Percentiles rank a stretch among this genome's conserved stretches.
Conservation (phyloP, 164 flowering plant genomes). For the Nelumbo lutea region DNA sequence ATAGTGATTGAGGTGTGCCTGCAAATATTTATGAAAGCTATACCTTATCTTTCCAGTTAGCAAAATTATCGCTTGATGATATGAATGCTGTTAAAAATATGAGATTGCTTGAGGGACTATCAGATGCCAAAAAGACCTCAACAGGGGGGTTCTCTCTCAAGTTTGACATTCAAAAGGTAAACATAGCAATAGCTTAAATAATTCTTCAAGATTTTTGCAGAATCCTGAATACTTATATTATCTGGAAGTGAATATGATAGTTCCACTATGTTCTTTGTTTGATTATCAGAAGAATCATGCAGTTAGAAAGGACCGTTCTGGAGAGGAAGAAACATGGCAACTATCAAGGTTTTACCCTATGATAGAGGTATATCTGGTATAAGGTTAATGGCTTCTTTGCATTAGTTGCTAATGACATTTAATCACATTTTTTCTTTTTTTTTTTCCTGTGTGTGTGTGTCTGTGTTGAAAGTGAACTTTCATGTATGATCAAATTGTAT, state of each 20-base stretch:
- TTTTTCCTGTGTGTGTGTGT: not conserved
- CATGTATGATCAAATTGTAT: no score
- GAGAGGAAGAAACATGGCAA: slow-evolving; percentile 81
- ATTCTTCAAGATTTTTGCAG: not conserved
- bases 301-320: slow-evolving; percentile 72
- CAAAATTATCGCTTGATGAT: slow-evolving; percentile 69
- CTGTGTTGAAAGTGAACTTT: no score
- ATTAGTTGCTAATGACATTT: not conserved
- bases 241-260: not conserved
- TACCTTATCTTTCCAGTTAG: slow-evolving; percentile 42
- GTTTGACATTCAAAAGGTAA: slow-evolving; percentile 85
- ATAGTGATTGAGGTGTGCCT: not conserved
- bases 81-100: slow-evolving; percentile 78
- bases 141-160: slow-evolving; percentile 69
- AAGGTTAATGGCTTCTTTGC: not conserved
- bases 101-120: slow-evolving; percentile 60
- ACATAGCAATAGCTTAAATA: not conserved
- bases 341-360: slow-evolving; percentile 88
- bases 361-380: slow-evolving; percentile 63
- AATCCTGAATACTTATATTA: not conserved
- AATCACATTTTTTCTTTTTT: not conserved
- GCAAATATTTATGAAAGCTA: not conserved
- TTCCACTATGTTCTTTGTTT: slow-evolving; percentile 5
- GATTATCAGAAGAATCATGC: slow-evolving; percentile 61
- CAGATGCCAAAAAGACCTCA: slow-evolving; percentile 58